Base-by-base conservation (phyloP, 345 rosid genomes). In the Aegle marmelos region DNA sequence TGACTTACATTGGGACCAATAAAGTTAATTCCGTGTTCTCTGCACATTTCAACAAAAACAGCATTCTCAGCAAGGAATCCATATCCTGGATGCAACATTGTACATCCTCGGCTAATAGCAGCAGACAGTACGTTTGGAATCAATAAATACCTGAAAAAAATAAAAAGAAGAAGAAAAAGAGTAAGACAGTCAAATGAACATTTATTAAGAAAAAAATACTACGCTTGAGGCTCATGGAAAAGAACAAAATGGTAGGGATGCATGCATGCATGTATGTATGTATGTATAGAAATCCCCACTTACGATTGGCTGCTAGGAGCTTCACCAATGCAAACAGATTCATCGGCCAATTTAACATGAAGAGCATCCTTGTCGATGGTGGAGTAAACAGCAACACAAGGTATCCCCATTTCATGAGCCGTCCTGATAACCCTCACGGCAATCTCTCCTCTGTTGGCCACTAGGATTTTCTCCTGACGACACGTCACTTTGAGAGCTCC, bases 31-130 rank as follows among this genome's bases (percentile, higher is more conserved):
- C 95, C 88, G 58, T 96, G 99, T 75, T 90, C 97, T 87, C 91
- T 86, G 85, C 99, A 96, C 98, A 94, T 94, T 80, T 96, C 98
- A 69, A 96, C 99, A 78, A 96, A 96, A 9, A 83, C 88, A 67
- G 99, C 98, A 83, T 96, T 96, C 83, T 96, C 99, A 27, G 99
- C 90, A 79, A 96, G 98, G 87, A 96, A 94, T 24, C 99, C 99
- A 81, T 96, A 96, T 77, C 99, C 99, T 79, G 99, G 99, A 89
- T 96, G 99, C 65, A 96, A 88, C 99, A 96, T 94, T 33, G 98
- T 94, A 80, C 99, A 96, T 56, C 89, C 85, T 13, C 91, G 90
- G 87, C 95, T 96, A 21, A 90, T 87, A 65, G 99, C 99, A 79
- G 98, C 99, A 17, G 99, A 91, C 45, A 96, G 78, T 80, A 94